Evolutionary conservation across 345 rosid species (phyloP), one percentile per base, ranked within the genome.

Genomic region (Brassica juncea): DNA sequence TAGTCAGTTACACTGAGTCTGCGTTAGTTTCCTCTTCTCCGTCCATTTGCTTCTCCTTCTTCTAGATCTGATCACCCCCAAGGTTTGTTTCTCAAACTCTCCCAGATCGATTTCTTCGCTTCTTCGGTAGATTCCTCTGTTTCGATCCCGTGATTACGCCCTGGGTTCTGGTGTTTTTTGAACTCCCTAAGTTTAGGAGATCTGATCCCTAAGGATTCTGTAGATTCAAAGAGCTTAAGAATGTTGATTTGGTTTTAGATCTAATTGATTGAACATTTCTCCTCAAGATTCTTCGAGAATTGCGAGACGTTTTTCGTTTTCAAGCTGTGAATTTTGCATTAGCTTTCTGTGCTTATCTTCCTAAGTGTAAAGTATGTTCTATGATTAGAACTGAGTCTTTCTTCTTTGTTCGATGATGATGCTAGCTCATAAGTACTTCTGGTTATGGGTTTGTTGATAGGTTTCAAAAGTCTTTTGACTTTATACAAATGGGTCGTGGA

Each of bases 401-500:
- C 61, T 4, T 68, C 58, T 44, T 34, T 47, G 12, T n/a, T n/a
- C n/a, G 39, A 8, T 35, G 34, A 31, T 35, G 42, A 35, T 35
- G 39, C 8, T 35, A 8, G 44, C 44, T 39, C 12, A 9, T 10
- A 39, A 39, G 47, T 39, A 37, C 11, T 42, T 8, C 0, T 52
- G 21, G 19, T 52, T 54, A 15, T 54, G 59, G 23, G 7, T 16
- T 54, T 54, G 15, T 63, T 74, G 71, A 1, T 69, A 68, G 66
- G 63, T 71, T 70, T 14, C 6, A 34, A 30, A 60, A 61, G 35
- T 61, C 6, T 44, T 44, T 2, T 63, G 3, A 34, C 6, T 35
- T 25, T 75, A 42, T 23, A 81, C 19, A 57, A 2, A 91, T 93
- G 97, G 94, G 94, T 77, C 92, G 93, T 69, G 94, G 94, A 82